Conservation (phyloP, 148 eudicot species). For the Vaccinium vitisidaea region DNA sequence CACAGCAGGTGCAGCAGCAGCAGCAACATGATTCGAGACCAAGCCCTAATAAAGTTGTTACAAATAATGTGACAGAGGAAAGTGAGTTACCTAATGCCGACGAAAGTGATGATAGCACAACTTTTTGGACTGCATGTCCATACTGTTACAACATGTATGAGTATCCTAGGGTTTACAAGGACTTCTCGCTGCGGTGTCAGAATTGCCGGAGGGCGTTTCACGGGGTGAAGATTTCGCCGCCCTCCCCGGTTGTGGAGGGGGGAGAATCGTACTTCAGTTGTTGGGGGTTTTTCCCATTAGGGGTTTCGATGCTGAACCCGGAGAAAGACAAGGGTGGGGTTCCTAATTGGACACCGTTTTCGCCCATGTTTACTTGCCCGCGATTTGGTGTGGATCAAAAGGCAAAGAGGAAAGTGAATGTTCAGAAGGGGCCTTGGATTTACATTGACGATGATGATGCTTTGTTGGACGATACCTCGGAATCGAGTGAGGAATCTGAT, state of each 20-base stretch:
- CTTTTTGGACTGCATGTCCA: constrained; percentile 92
- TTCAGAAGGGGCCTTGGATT: constrained; percentile 37
- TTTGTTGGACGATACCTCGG: constrained; percentile 42
- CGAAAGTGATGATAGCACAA: constrained; percentile 15
- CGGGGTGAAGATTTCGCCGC: constrained; percentile 51
- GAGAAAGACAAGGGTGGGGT: constrained; percentile 43
- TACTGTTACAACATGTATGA: constrained; percentile 76
- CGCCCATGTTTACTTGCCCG: constrained; percentile 62
- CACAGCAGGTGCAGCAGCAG: neutral
- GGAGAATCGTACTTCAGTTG: constrained; percentile 55
- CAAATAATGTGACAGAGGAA: constrained; percentile 5
- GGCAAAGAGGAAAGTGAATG: constrained; percentile 19
- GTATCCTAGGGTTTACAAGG: constrained; percentile 54
- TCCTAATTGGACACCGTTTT: constrained; percentile 72
- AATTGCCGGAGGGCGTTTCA: constrained; percentile 84
- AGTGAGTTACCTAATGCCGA: neutral
- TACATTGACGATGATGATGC: constrained; percentile 49
- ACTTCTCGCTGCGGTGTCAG: constrained; percentile 73
- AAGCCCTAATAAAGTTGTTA: constrained; percentile 26
- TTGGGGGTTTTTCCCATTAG: constrained; percentile 89
- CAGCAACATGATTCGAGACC: constrained; percentile 23
- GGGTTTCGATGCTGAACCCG: constrained; percentile 61
- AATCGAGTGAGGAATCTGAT: constrained; percentile 53
- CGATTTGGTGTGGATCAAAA: constrained; percentile 3
- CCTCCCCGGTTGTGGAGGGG: constrained; percentile 44